phyloP scores from a whole-genome alignment of 805 yeast genomes.

The Metschnikowia bowlesiae region DNA sequence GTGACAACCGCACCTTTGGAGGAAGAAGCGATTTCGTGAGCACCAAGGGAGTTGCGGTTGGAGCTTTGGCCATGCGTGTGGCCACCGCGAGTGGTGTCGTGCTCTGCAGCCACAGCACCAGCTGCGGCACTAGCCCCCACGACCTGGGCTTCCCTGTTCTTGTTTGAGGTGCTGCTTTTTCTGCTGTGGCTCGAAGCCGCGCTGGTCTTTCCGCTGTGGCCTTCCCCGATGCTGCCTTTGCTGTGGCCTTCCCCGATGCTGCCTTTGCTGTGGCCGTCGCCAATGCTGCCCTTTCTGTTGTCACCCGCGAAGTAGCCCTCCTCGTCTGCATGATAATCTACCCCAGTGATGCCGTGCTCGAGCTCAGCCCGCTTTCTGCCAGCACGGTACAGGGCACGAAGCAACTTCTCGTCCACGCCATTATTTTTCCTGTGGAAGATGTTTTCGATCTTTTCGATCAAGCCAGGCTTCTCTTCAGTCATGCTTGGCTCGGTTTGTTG shows the following conservation, averaged over 20 bases:
- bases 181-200: background rate
- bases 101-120: slow-evolving; percentile 9
- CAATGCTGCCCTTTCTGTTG: background rate
- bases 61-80: slow-evolving; percentile 1
- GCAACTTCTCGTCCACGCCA: slow-evolving; percentile 7
- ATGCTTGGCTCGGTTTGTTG: background rate
- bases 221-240: background rate
- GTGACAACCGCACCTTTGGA: slow-evolving; percentile 25
- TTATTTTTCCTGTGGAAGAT: slow-evolving; percentile 4
- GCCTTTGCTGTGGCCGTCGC: background rate
- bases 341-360: slow-evolving; percentile 4
- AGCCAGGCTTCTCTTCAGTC: slow-evolving; percentile 10
- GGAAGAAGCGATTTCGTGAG: slow-evolving; percentile 6
- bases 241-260: background rate
- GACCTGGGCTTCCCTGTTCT: background rate
- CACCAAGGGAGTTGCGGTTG: background rate
- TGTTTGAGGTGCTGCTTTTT: background rate
- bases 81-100: background rate
- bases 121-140: slow-evolving; percentile 11
- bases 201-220: background rate
- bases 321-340: background rate
- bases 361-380: slow-evolving; percentile 9
- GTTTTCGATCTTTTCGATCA: slow-evolving; percentile 12
- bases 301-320: slow-evolving; percentile 3
- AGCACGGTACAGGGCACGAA: slow-evolving; percentile 13